Percentiles rank a stretch among this genome's conserved stretches.
Evolutionary conservation across 805 yeast species (phyloP).

Genomic region (Candida chilensis): DNA sequence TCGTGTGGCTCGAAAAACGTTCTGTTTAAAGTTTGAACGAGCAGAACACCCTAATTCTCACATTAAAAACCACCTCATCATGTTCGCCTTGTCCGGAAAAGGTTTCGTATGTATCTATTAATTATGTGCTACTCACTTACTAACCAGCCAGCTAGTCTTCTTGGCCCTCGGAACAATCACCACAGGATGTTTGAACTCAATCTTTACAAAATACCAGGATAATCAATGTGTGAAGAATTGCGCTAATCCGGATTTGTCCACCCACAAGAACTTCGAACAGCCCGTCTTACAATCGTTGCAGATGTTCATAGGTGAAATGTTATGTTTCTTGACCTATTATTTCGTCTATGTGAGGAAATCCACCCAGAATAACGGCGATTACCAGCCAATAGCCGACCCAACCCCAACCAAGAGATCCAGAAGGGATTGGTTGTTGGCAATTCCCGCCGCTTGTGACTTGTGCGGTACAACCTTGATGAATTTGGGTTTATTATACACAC

Average conservation of each 20-base stretch:
- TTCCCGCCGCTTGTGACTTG: constrained; percentile 68
- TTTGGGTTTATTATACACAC: constrained; percentile 63
- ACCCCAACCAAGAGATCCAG: too few relatives aligned
- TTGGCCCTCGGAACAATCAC: constrained; percentile 45
- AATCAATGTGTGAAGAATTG: constrained; percentile 60
- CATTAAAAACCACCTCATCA: too few relatives aligned
- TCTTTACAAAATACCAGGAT: constrained; percentile 70
- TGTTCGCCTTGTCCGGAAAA: too few relatives aligned
- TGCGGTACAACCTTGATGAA: constrained; percentile 69
- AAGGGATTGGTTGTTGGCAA: constrained; percentile 27
- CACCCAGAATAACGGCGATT: constrained; percentile 3
- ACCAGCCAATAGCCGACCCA: too few relatives aligned
- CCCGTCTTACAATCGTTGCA: constrained; percentile 75
- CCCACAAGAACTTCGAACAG: constrained; percentile 53
- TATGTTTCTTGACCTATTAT: constrained; percentile 33
- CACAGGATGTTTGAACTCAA: constrained; percentile 66
- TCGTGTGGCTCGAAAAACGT: too few relatives aligned
- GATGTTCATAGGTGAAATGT: constrained; percentile 71
- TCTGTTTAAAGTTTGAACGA: too few relatives aligned
- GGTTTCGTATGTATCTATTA: too few relatives aligned
- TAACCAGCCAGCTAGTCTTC: constrained; percentile 8
- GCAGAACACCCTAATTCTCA: too few relatives aligned
- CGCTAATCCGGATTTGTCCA: constrained; percentile 26
- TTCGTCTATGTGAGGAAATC: constrained; percentile 8
- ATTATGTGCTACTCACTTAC: too few relatives aligned